Evolutionary conservation across 208 protist genomes (phyloP).

Genomic region (Acanthamoeba healyi): DNA sequence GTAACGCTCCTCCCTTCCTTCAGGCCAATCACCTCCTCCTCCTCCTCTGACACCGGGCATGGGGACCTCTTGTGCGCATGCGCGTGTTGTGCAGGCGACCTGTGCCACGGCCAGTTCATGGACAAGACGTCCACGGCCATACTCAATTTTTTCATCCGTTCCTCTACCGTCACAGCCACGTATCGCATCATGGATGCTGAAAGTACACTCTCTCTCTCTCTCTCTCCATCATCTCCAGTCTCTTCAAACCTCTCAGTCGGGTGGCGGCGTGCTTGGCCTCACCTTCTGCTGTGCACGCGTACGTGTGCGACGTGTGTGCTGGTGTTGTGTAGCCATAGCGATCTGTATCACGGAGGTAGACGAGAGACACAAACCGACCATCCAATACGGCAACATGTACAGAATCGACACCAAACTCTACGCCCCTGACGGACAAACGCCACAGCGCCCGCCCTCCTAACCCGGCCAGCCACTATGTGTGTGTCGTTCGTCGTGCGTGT

Average conservation of each 20-base stretch:
- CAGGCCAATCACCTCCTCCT: too few relatives aligned
- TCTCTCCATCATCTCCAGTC: not conserved
- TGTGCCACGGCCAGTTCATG: slow-evolving; percentile 79
- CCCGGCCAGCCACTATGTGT: not conserved
- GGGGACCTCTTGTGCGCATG: not conserved
- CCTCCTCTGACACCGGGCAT: too few relatives aligned
- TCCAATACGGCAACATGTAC: slow-evolving; percentile 86
- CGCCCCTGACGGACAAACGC: slow-evolving; percentile 26
- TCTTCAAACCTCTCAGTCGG: too few relatives aligned
- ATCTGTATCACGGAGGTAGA: slow-evolving; percentile 83
- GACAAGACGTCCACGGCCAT: slow-evolving; percentile 68
- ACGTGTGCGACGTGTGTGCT: not conserved
- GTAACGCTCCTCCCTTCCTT: not conserved
- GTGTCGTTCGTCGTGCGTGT: too few relatives aligned
- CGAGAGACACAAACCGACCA: slow-evolving; percentile 78
- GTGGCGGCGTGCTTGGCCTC: not conserved
- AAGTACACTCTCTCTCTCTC: slow-evolving; percentile 43
- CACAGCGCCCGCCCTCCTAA: slow-evolving; percentile 29
- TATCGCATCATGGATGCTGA: slow-evolving; percentile 79
- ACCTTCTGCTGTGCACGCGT: not conserved
- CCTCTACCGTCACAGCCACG: slow-evolving; percentile 80
- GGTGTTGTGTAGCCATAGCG: slow-evolving; percentile 78
- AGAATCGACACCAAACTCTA: slow-evolving; percentile 78
- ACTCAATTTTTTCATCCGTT: slow-evolving; percentile 82
- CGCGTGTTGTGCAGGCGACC: not conserved